Base-by-base conservation (phyloP, 441 rosid species). In the Syzygium malaccense region DNA sequence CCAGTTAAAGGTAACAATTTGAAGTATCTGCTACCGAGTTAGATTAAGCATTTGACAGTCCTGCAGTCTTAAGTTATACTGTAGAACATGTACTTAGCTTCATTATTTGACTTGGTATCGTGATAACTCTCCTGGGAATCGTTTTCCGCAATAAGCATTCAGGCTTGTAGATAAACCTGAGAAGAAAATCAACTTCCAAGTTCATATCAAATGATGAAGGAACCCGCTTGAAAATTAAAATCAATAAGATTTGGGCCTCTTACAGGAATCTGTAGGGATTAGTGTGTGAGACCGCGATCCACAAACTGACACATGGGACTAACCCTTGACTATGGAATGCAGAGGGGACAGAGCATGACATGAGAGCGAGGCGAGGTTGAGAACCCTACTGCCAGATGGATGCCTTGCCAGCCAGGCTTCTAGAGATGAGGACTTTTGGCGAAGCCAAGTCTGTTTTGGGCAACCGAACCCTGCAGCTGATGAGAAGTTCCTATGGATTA, bases 401-500 rank as follows among this genome's bases (percentile, higher is more conserved):
- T 10, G 1, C 85, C 4, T 6, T 60, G 26, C 45, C 2, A 0
- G 37, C 20, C 78, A 18, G 75, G 55, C 89, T 83, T 88, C 20
- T 10, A 53, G 55, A 88, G 89, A 88, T 56, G 41, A 87, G 88
- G 68, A 60, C 37, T 87, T 78, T 53, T 78, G 86, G 86, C 1
- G 19, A 88, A 56, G 56, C 78, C 89, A 80, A 78, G 20, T 41
- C 20, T 2, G 57, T 55, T 88, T 83, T 37, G 78, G 48, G 86
- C 41, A 7, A 84, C 55, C 48, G 33, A 85, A 88, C 85, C 55
- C 89, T 85, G 80, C 85, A 54, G 85, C 87, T 85, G 89, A 85
- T 33, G 68, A 64, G 87, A 88, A 88, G 53, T 87, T 80, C 68
- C 68, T 33, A 20, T 26, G 89, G 37, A 51, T 48, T 64, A 41